Base-by-base conservation (phyloP, 2,329 filamentous ascomycete genomes). In the Arthrobotrys musiformis region DNA sequence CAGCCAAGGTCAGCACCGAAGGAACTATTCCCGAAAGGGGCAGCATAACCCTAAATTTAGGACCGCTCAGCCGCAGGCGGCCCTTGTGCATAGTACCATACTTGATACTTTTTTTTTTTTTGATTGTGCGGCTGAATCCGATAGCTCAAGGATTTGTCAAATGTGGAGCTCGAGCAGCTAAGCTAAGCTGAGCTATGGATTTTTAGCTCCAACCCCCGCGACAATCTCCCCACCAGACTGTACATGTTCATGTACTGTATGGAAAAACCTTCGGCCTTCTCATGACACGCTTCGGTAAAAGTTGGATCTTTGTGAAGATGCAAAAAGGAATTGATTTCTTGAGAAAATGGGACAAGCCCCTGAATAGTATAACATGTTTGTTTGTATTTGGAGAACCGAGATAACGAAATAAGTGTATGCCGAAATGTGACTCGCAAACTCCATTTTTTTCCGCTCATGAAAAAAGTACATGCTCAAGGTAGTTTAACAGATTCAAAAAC, bases 381-480 rank as follows among this genome's bases (percentile, higher is more conserved):
- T 42, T 72, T 62, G 37, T 46, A 62, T 19, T 35, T 64, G 56
- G 52, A 68, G 67, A 30, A 64, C 46, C 42, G 62, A 15, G 40
- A 62, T 58, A n/a, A 48, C 40, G 26, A 68, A 56, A 63, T 54
- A 64, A 69, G 37, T 67, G 62, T 76, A 69, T 76, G 72, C 54
- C 68, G 54, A 76, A 69, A 69, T 52, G 58, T 44, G 58, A 76
- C 72, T 76, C 72, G 72, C 64, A 66, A 76, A 76, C 72, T 76
- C 72, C 72, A 63, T 69, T 76, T 75, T 70, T 75, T 76, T 70
- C 72, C 64, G 64, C 64, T 76, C 58, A 54, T 70, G 64, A 76
- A 66, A 52, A 66, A 75, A 68, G 70, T 68, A 75, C 70, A 75
- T 62, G 63, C 63, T 58, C 8, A 56, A 44, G 42, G 37, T 67